These are phyloP conservation scores for Ramaria sp. DNA, from an alignment of 768 basidiomycete species.

Conservation along the genomic window DNA sequence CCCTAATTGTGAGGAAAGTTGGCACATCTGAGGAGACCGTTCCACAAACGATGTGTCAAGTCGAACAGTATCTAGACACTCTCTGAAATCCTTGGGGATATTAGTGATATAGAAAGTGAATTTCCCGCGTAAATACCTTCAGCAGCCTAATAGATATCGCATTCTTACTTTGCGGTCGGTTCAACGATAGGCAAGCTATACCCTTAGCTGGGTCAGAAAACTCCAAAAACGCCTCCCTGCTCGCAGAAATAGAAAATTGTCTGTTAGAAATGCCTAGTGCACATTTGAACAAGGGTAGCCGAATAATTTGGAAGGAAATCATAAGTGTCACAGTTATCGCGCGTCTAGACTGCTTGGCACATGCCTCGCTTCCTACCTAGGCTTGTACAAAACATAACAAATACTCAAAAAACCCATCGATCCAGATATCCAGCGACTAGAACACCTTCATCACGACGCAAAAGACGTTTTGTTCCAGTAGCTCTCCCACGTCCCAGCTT, in stretches of 20 bases:
- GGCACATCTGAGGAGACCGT: not conserved
- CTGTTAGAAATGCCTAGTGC: not conserved
- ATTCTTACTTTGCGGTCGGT: conserved; percentile 77
- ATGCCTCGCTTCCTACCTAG: conserved; percentile 7
- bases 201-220: conserved; percentile 32
- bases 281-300: not conserved
- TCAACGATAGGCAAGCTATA: conserved; percentile 63
- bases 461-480: not conserved
- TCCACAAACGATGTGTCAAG: conserved; percentile 49
- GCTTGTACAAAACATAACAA: conserved; percentile 1
- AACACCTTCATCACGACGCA: not conserved
- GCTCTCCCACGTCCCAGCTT: conserved; percentile 30
- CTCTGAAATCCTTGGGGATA: conserved; percentile 49
- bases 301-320: not conserved
- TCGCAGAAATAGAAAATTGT: not conserved
- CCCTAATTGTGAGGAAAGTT: conserved; percentile 2
- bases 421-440: not conserved
- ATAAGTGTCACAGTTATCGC: too few species aligned
- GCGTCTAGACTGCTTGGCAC: not conserved
- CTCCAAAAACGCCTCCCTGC: conserved; percentile 14
- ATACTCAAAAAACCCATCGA: not conserved
- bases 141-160: conserved; percentile 72
- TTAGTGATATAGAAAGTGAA: conserved; percentile 2
- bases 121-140: conserved; percentile 29
- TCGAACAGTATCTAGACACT: conserved; percentile 54